These are phyloP conservation scores for Phytophthora niederhauseri DNA, from an alignment of 352 stramenopile genomes.

Conservation along the genomic window DNA sequence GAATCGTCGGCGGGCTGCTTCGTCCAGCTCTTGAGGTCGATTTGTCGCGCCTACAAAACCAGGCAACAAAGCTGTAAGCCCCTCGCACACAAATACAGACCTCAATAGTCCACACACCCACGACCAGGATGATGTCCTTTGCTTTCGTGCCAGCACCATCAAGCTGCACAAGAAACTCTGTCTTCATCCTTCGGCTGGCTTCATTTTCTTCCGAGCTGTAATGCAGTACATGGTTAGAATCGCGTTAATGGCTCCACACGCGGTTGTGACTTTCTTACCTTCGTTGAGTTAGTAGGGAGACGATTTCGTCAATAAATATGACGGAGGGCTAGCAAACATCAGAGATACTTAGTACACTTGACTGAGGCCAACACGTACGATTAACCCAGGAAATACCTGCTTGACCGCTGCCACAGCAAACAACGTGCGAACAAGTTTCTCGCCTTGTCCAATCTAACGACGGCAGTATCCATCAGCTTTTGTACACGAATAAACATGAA, in stretches of 20 bases:
- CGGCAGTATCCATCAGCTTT: background rate
- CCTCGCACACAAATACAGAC: background rate
- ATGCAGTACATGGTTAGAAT: constrained; percentile 9
- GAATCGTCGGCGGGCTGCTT: constrained; percentile 96
- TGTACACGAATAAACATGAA: background rate
- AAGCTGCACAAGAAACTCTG: constrained; percentile 98
- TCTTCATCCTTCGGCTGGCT: constrained; percentile 97
- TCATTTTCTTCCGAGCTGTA: constrained; percentile 96
- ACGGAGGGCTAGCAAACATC: constrained; percentile 88
- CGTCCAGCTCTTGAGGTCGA: constrained; percentile 97
- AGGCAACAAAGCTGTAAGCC: constrained; percentile 5
- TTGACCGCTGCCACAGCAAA: constrained; percentile 96
- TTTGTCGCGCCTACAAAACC: constrained; percentile 93
- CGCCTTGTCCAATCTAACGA: constrained; percentile 96
- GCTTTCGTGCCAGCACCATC: constrained; percentile 94
- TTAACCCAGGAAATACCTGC: constrained; percentile 46
- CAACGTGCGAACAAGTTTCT: constrained; percentile 97
- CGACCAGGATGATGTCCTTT: constrained; percentile 91
- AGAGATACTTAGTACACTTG: background rate
- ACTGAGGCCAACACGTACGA: background rate
- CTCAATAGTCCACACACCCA: constrained; percentile 46
- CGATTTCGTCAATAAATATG: constrained; percentile 99
- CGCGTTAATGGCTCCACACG: background rate
- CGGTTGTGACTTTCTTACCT: constrained; percentile 46
- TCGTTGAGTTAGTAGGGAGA: constrained; percentile 97